Evolutionary conservation across 805 yeast genomes (phyloP), one percentile per base, ranked within the genome.

Genomic region (Saccharomycopsis babjevae): DNA sequence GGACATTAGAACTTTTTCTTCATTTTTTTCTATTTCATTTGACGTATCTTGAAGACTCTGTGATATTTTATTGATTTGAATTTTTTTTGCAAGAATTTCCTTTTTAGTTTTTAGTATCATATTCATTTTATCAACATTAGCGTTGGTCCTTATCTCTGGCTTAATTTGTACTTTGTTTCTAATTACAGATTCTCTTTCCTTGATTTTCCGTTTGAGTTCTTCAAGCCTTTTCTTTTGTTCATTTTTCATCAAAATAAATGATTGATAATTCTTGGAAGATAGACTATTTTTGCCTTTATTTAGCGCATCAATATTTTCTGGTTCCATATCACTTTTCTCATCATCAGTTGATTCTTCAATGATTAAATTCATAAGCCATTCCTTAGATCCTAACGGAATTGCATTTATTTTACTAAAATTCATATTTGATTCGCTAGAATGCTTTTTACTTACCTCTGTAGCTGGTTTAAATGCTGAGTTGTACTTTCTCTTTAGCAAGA

Each of bases 41-140:
- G 32, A 20, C 11, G 13, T 42, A 43, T 56, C 52, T 16, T 38
- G 52, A 42, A 18, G 55, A n/a, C 28, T 54, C n/a, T 60, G 57
- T 38, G 62, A 56, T 38, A 58, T 57, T 22, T 68, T 68, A 4
- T 65, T 56, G 13, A 65, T 56, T 38, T 66, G 57, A 22, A 67
- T 66, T 54, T 61, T 57, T 36, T 56, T 57, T 8, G 66, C 65
- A 11, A 56, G 56, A 15, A 65, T 64, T 46, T 46, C 52, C 32
- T 46, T 46, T 25, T 46, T 46, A 18, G 28, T 28, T 25, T 46
- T 46, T n/a, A 46, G 22, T 15, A 64, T 61, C 18, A 54, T 18
- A 46, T 62, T 59, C 46, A 50, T 57, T 10, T 65, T 61, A 50
- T 62, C 66, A 13, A 62, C 56, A 60, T 62, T 62, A 50, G 67